These are phyloP conservation scores for Sclerotinia spermophila DNA, from an alignment of 2,329 filamentous ascomycete species.

Conservation along the genomic window DNA sequence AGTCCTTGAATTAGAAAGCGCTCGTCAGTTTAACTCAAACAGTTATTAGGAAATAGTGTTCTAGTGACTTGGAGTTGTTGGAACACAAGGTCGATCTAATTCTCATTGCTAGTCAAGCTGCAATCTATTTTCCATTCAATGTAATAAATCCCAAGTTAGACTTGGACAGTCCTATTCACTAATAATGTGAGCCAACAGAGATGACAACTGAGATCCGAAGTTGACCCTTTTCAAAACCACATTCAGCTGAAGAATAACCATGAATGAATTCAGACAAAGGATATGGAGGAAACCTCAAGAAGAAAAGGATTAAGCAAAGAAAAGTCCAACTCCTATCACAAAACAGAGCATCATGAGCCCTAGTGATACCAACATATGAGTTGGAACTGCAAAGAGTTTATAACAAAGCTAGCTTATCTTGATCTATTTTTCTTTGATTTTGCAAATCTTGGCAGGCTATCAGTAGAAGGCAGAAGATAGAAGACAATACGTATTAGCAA, in stretches of 20 bases:
- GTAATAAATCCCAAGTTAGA: not conserved
- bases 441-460: not conserved
- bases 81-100: not conserved
- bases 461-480: not conserved
- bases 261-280: not conserved
- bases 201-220: not conserved
- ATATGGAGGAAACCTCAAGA: not conserved
- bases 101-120: not conserved
- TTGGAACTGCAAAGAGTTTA: not conserved
- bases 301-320: not conserved
- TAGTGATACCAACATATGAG: not conserved
- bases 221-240: not conserved
- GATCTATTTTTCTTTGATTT: not conserved
- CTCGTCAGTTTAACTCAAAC: not conserved
- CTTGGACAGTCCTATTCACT: not conserved
- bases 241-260: not conserved
- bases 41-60: not conserved
- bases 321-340: too few relatives aligned
- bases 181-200: not conserved
- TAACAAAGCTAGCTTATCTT: not conserved
- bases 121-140: not conserved
- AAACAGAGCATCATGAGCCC: not conserved
- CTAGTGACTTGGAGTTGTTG: not conserved
- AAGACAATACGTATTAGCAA: not conserved
- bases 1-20: not conserved